Base-by-base conservation (phyloP, 108 stramenopile species). In the Nannochloropsis oceanica region DNA sequence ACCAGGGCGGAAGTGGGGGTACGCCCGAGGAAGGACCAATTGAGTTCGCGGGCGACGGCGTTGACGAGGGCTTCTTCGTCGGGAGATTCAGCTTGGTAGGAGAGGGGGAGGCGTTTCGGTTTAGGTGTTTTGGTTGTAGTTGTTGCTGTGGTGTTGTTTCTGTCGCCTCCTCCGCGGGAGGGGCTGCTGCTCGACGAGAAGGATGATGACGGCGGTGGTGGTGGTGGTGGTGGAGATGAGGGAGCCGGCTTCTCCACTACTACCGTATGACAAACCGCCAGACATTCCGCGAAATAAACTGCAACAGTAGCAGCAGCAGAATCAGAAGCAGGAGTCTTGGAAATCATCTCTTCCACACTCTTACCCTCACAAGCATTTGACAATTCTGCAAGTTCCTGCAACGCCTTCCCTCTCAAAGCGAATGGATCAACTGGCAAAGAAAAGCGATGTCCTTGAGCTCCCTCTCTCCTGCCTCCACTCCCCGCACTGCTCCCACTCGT, bases 51-150 rank as follows among this genome's bases (percentile, higher is more conserved):
- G 18, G 59, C 59, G 13, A 84, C 90, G 27, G 85, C 93, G n/a
- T 81, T 26, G 14, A 93, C 90, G 27, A 92, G 80, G 43, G 93
- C 93, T 46, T 87, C 90, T 81, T 92, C 91, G 84, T 92, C 92
- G 0, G 91, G 92, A 20, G 85, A 86, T 89, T 92, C 93, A 18
- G 92, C 87, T 83, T 93, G 91, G 87, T 87, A 90, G 26, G 34
- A 34, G 34, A 5, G 34, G 34, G 34, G 34, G 34, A 5, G 34
- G 34, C 34, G 34, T 3, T 34, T 34, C 34, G 34, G 5, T 34
- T 1, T 34, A 3, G 44, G 27, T 26, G 79, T 79, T 50, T 81
- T 18, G n/a, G 83, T 84, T 2, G 79, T 82, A 5, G 34, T 34
- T 34, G 34, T 5, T 34, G 34, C 34, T 34, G 34, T 5, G 2